Evolutionary conservation across 139 green algal genomes (phyloP).

Genomic region (Tetraselmis chui): DNA sequence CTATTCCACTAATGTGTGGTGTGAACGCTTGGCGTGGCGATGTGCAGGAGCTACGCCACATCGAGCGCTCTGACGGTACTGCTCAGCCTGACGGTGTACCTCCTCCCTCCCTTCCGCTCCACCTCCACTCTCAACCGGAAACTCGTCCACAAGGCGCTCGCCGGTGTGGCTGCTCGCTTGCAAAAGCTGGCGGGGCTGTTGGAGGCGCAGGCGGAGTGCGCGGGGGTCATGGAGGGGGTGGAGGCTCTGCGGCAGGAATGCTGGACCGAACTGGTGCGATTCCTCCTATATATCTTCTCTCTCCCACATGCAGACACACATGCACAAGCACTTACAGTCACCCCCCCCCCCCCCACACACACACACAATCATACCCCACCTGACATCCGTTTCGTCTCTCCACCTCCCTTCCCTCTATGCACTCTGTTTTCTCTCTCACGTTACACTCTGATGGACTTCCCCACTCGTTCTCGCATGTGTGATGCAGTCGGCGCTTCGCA

Average conservation of each 20-base stretch:
- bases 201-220: neutral
- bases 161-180: neutral
- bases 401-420: neutral
- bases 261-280: neutral
- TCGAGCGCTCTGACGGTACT: neutral
- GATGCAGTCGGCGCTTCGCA: neutral
- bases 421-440: too few relatives aligned
- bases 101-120: neutral
- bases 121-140: neutral
- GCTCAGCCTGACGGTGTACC: neutral
- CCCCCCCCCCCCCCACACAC: neutral
- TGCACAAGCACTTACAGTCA: too few relatives aligned
- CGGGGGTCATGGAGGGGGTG: neutral
- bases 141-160: neutral
- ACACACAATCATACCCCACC: too few relatives aligned
- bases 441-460: too few relatives aligned
- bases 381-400: too few relatives aligned
- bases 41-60: neutral
- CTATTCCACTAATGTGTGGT: too few relatives aligned
- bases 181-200: neutral
- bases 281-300: too few relatives aligned
- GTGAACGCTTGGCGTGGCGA: too few relatives aligned
- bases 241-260: neutral
- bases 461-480: too few relatives aligned
- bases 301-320: neutral